Percentiles rank a stretch among this genome's conserved stretches.
These are phyloP conservation scores for Byssochlamys sp. DNA, from an alignment of 2,329 filamentous ascomycete genomes.

Conservation along the genomic window DNA sequence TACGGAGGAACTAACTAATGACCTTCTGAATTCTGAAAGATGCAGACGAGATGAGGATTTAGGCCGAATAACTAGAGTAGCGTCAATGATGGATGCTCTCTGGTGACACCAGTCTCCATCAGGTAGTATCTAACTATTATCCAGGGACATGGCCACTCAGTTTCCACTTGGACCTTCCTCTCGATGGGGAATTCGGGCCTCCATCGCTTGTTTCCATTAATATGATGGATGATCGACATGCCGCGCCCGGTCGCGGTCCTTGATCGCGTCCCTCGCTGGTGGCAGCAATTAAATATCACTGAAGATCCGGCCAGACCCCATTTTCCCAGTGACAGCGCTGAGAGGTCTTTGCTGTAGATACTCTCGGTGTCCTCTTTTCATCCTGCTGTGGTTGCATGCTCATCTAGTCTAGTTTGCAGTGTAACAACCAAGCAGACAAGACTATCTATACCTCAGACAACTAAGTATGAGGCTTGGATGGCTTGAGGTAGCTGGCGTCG, in stretches of 20 bases:
- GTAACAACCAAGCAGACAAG: background rate
- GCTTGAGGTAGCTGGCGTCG: conserved; percentile 23
- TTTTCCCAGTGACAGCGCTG: background rate
- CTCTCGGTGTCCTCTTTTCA: background rate
- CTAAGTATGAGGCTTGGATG: conserved; percentile 25
- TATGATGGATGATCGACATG: background rate
- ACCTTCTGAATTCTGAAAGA: background rate
- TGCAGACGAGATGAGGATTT: background rate
- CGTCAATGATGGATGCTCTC: background rate
- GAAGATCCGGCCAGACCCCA: background rate
- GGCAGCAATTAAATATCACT: background rate
- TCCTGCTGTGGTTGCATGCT: background rate
- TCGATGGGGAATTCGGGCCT: background rate
- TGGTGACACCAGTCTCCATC: background rate
- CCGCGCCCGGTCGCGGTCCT: background rate
- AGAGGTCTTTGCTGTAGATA: background rate
- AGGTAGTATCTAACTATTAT: background rate
- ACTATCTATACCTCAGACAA: conserved; percentile 5
- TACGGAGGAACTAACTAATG: background rate
- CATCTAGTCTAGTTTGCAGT: background rate
- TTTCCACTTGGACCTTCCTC: background rate
- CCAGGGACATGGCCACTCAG: background rate
- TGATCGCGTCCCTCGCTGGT: background rate
- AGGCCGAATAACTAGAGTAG: background rate
- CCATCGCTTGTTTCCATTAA: background rate